phyloP scores from a whole-genome alignment of 164 flowering plant genomes.

The Tetracentron sinense region DNA sequence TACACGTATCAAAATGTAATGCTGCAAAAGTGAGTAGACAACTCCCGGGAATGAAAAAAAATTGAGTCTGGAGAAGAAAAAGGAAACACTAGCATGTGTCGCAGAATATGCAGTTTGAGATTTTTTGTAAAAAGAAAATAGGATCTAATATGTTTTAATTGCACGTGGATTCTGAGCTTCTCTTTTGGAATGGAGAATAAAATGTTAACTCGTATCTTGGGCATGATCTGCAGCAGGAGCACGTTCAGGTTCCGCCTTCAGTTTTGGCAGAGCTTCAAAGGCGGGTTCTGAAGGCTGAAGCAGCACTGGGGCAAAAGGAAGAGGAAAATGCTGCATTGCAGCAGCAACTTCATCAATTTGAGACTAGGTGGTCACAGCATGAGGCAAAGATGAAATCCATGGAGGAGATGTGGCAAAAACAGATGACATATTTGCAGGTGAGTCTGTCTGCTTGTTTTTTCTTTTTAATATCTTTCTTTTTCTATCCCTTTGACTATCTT shows the following conservation, averaged over 20 bases:
- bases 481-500: background rate
- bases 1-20: too few species aligned
- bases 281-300: constrained; percentile 60
- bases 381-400: constrained; percentile 77
- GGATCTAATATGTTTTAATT: too few species aligned
- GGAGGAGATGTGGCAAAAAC: constrained; percentile 87
- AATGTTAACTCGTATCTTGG: constrained; percentile 1
- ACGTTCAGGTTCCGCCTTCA: constrained; percentile 30
- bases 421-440: constrained; percentile 78
- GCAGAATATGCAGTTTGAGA: too few species aligned
- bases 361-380: constrained; percentile 64
- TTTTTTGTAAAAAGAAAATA: too few species aligned
- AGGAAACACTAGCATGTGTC: too few species aligned
- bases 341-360: constrained; percentile 49
- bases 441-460: constrained; percentile 19
- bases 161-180: too few species aligned
- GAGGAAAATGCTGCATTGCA: constrained; percentile 65
- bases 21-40: too few species aligned
- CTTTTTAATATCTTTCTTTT: background rate
- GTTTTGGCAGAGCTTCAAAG: constrained; percentile 53
- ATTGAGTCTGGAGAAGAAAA: too few species aligned
- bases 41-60: too few species aligned
- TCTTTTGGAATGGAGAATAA: too few species aligned
- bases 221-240: constrained; percentile 45
- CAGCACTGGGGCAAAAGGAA: constrained; percentile 57